Base-by-base conservation (phyloP, 371 early-diverging fungal genomes). In the Blastocladiella emersonii region DNA sequence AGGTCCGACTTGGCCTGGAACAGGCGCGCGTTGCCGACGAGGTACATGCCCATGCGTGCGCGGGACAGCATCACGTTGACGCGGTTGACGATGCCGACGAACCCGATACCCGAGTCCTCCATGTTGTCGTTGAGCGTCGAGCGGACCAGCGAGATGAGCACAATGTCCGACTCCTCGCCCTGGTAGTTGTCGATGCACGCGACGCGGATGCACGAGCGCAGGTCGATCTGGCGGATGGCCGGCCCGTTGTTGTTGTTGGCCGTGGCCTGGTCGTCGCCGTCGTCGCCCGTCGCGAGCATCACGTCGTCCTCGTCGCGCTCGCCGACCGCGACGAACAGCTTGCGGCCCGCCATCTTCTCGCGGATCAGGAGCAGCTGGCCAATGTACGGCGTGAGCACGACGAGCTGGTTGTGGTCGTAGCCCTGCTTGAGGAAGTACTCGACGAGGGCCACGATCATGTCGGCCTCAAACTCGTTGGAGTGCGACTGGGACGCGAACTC, bases 341-440 rank as follows among this genome's bases (percentile, higher is more conserved):
- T 63, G 1, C 39, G 41, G 13, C 60, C 49, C 6, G 25, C 44
- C 43, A 78, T 48, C 12, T 36, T 32, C 23, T 75, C 73, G 15
- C 79, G 71, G 13, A 81, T 61, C 45, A 73, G 68, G 12, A 77
- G 67, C 15, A 79, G 68, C 57, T 81, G 81, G 17, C 78, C 78
- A 0, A 78, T 67, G 48, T 81, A 81, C 44, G 76, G 76, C 0
- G 83, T 79, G 56, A 84, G 56, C 36, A 85, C 67, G 19, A 82
- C 80, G 66, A 83, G 76, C 34, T 84, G 81, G 8, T 68, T 68
- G 12, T 74, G 71, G 51, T 72, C 68, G 51, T 76, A 76, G 10
- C 85, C 85, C 62, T 85, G 83, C 41, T 71, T 66, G 62, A 82
- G 66, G 25, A 82, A 65, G 59, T 80, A 73, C 30, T 68, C 48